phyloP scores from a whole-genome alignment of 2,329 filamentous ascomycete species.

The Colletotrichum falcatum region DNA sequence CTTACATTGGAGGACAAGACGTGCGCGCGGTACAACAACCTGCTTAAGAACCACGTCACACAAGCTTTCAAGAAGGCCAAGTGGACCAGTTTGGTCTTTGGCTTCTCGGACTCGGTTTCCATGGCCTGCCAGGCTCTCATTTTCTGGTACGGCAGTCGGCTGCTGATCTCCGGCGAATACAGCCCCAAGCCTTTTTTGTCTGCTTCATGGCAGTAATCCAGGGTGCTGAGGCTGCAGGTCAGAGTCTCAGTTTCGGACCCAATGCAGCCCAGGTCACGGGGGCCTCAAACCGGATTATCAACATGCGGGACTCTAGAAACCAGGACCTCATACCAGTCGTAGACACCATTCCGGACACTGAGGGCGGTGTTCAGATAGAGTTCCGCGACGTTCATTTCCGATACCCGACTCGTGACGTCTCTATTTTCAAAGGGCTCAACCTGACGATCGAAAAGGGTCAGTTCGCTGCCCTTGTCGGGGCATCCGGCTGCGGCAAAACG shows the following conservation, averaged over 20 bases:
- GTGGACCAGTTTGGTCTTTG: constrained; percentile 74
- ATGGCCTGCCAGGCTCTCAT: constrained; percentile 73
- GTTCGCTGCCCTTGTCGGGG: constrained; percentile 77
- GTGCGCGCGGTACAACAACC: constrained; percentile 67
- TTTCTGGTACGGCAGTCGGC: constrained; percentile 74
- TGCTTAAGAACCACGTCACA: constrained; percentile 70
- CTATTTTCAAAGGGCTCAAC: constrained; percentile 71
- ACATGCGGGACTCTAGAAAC: constrained; percentile 59
- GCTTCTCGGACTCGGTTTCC: constrained; percentile 75
- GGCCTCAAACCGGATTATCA: constrained; percentile 70
- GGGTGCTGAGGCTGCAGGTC: constrained; percentile 74
- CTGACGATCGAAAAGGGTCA: constrained; percentile 75
- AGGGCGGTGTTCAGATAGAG: constrained; percentile 67
- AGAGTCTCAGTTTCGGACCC: constrained; percentile 75
- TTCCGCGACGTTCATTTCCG: constrained; percentile 68
- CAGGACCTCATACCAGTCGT: constrained; percentile 48
- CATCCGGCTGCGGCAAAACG: constrained; percentile 79
- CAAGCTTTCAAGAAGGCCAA: constrained; percentile 71
- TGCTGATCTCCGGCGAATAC: constrained; percentile 66
- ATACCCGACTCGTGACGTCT: constrained; percentile 68
- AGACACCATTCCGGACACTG: constrained; percentile 56
- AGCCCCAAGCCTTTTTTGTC: constrained; percentile 61
- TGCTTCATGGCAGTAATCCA: constrained; percentile 76
- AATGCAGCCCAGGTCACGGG: constrained; percentile 71
- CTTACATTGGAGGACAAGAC: constrained; percentile 78